Conservation (phyloP, 2,329 filamentous ascomycete species). For the Raffaelea arxii region DNA sequence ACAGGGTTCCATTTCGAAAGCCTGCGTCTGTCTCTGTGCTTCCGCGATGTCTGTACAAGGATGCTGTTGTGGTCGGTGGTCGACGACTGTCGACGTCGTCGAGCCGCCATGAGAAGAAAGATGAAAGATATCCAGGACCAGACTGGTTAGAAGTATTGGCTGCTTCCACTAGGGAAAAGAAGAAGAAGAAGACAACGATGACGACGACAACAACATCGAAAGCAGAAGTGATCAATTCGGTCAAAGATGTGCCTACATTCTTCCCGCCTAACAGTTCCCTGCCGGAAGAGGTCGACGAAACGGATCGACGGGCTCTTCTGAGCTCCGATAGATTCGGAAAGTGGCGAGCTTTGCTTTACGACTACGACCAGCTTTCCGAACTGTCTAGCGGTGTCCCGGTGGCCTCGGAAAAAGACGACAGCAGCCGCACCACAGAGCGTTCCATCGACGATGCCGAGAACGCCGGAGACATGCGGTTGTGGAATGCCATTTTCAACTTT, state of each 20-base stretch:
- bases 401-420: not conserved
- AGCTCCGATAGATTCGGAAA: constrained; percentile 14
- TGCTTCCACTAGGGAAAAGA: too few relatives aligned
- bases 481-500: constrained; percentile 22
- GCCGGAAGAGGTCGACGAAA: not conserved
- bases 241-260: too few relatives aligned
- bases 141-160: too few relatives aligned
- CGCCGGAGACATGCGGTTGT: constrained; percentile 19
- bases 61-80: too few relatives aligned
- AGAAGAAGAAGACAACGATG: too few relatives aligned
- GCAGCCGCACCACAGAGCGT: constrained; percentile 1
- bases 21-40: too few relatives aligned
- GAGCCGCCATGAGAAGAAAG: constrained; percentile 8
- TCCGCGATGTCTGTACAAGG: too few relatives aligned
- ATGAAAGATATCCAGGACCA: not conserved
- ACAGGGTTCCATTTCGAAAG: not conserved
- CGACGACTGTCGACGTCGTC: not conserved
- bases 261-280: too few relatives aligned
- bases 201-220: too few relatives aligned
- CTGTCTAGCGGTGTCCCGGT: constrained; percentile 16
- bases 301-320: constrained; percentile 4
- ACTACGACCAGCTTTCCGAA: constrained; percentile 16
- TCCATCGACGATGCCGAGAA: constrained; percentile 18
- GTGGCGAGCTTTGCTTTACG: constrained; percentile 16
- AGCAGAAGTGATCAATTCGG: too few relatives aligned